A percentile compares a stretch with the other conserved stretches of the same genome.
Evolutionary conservation across 192 early-diverging fungal genomes (phyloP).

Genomic region (Coemansia sp.): DNA sequence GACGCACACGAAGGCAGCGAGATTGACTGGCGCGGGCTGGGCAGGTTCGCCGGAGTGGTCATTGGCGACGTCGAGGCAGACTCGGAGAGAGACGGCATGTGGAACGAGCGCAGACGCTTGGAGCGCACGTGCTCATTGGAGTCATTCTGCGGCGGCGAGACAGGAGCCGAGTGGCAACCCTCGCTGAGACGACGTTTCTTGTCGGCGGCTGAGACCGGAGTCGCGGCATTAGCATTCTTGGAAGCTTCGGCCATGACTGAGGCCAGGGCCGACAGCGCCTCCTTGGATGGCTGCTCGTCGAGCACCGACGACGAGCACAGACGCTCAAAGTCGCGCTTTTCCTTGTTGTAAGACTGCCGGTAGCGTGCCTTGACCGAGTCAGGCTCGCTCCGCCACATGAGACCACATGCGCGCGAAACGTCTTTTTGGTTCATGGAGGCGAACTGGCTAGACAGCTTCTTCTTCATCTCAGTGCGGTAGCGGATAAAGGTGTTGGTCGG

Average conservation of each 20-base stretch:
- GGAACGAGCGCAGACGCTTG: conserved; percentile 41
- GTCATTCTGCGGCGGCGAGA: conserved; percentile 40
- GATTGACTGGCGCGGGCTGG: conserved; percentile 9
- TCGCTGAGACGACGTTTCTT: conserved; percentile 50
- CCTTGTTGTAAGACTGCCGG: conserved; percentile 56
- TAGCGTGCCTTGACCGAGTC: conserved; percentile 57
- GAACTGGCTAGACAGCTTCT: conserved; percentile 51
- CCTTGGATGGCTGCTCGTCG: conserved; percentile 41
- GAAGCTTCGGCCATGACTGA: conserved; percentile 36
- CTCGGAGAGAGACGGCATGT: conserved; percentile 32
- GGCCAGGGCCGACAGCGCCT: conserved; percentile 43
- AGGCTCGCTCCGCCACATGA: conserved; percentile 58
- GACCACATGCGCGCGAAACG: conserved; percentile 54
- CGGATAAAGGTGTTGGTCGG: conserved; percentile 59
- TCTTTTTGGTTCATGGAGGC: conserved; percentile 56
- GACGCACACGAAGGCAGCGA: conserved; percentile 53
- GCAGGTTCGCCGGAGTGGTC: conserved; percentile 1
- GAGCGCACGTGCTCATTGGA: conserved; percentile 26
- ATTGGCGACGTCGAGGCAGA: conserved; percentile 18
- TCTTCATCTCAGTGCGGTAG: conserved; percentile 58
- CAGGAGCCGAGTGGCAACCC: conserved; percentile 44
- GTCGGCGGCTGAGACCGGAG: conserved; percentile 16
- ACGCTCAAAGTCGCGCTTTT: conserved; percentile 57
- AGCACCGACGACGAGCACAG: conserved; percentile 50
- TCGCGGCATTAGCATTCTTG: conserved; percentile 6